Conservation (phyloP, 108 stramenopile species). For the Fistulifera pelliculosa region DNA sequence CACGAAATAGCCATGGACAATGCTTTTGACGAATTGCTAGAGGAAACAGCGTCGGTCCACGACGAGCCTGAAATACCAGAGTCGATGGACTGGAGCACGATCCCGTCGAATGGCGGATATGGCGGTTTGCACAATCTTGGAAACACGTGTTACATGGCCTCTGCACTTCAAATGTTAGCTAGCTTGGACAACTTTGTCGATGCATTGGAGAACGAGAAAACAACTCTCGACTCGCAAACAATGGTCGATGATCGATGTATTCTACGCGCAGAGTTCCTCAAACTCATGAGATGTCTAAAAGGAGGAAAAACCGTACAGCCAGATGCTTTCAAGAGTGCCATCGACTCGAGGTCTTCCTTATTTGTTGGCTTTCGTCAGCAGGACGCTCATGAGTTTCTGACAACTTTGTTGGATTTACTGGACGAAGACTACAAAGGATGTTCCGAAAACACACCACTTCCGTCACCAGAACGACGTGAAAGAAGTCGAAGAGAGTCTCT, state of each 20-base stretch:
- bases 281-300: background rate
- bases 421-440: constrained; percentile 39
- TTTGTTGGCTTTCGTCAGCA: constrained; percentile 52
- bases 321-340: constrained; percentile 24
- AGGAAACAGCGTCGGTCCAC: too few species aligned
- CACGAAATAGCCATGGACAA: too few species aligned
- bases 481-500: too few species aligned
- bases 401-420: constrained; percentile 42
- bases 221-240: too few species aligned
- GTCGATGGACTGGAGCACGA: too few species aligned
- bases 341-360: constrained; percentile 33
- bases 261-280: background rate
- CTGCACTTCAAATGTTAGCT: constrained; percentile 54
- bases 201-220: background rate
- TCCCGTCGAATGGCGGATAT: background rate
- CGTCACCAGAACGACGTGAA: too few species aligned
- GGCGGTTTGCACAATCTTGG: constrained; percentile 50
- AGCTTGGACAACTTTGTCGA: constrained; percentile 10
- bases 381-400: constrained; percentile 60
- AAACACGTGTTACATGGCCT: constrained; percentile 77
- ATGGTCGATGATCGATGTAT: background rate
- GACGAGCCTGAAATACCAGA: too few species aligned
- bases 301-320: constrained; percentile 28
- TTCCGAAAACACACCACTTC: too few species aligned
- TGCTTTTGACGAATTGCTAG: too few species aligned